phyloP scores from a whole-genome alignment of 352 stramenopile species.

The Blastocystis sp. region DNA sequence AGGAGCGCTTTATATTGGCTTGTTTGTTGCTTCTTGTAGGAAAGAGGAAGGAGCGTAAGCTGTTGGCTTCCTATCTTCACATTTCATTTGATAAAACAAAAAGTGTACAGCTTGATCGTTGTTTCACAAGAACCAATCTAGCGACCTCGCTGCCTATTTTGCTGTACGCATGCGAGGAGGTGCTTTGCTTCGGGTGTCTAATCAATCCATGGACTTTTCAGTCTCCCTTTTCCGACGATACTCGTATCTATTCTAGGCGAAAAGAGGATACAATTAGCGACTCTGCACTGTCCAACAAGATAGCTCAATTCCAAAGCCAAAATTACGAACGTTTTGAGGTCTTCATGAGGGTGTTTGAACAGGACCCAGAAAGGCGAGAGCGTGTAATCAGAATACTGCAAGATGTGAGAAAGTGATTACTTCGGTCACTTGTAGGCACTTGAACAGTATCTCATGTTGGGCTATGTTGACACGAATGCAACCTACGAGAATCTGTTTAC shows the following conservation, averaged over 20 bases:
- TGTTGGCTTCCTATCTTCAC: slow-evolving; percentile 4
- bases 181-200: not conserved
- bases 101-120: not conserved
- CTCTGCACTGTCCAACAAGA: not conserved
- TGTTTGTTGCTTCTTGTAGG: not conserved
- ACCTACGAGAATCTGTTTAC: slow-evolving; percentile 17
- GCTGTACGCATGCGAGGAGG: slow-evolving; percentile 17
- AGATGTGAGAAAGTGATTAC: not conserved
- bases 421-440: not conserved
- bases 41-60: slow-evolving; percentile 4
- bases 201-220: not conserved
- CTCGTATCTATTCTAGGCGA: not conserved
- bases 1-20: not conserved
- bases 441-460: not conserved
- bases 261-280: not conserved
- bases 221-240: not conserved
- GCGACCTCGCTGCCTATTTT: not conserved
- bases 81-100: slow-evolving; percentile 32
- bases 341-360: slow-evolving; percentile 16
- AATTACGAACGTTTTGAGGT: not conserved
- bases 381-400: not conserved
- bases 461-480: slow-evolving; percentile 1
- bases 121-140: not conserved
- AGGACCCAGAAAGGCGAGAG: not conserved
- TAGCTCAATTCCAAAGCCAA: not conserved